A percentile compares a stretch with the other conserved stretches of the same genome.
These are phyloP conservation scores for Botrytis fabae DNA, from an alignment of 2,329 filamentous ascomycete genomes.

Conservation along the genomic window DNA sequence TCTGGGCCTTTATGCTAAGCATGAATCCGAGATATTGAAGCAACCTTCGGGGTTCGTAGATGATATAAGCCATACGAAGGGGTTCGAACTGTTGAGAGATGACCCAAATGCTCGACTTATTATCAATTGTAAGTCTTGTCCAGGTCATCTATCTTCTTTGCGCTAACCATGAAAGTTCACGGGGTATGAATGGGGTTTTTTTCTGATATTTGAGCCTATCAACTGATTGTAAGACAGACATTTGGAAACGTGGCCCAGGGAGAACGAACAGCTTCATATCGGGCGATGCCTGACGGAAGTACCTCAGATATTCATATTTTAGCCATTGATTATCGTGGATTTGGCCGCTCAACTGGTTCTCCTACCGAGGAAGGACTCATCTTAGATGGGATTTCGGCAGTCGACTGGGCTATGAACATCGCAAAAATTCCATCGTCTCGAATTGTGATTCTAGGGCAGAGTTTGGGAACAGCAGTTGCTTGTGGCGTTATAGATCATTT, in stretches of 20 bases:
- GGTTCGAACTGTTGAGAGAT: constrained; percentile 61
- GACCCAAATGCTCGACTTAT: constrained; percentile 65
- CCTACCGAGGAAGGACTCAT: constrained; percentile 82
- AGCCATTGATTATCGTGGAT: constrained; percentile 90
- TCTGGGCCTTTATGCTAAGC: constrained; percentile 69
- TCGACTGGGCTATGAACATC: constrained; percentile 69
- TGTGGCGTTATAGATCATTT: constrained; percentile 73
- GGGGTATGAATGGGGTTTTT: constrained; percentile 51
- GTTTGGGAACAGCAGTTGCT: constrained; percentile 82
- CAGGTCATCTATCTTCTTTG: neutral
- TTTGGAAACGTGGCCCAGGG: constrained; percentile 82
- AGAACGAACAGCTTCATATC: constrained; percentile 74
- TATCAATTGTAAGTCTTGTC: constrained; percentile 56
- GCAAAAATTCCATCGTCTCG: constrained; percentile 66
- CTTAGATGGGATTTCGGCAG: constrained; percentile 70
- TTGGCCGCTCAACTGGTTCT: constrained; percentile 74
- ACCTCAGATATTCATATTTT: constrained; percentile 73
- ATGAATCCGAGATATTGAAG: constrained; percentile 62
- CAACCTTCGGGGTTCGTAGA: constrained; percentile 45
- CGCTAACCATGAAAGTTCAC: constrained; percentile 51
- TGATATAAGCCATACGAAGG: constrained; percentile 57
- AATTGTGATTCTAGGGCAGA: constrained; percentile 83
- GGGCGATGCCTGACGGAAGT: constrained; percentile 70
- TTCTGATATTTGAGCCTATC: constrained; percentile 25
- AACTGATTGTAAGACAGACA: constrained; percentile 56